Conservation (phyloP, 495 filamentous ascomycete genomes). For the Penicillium roqueforti region DNA sequence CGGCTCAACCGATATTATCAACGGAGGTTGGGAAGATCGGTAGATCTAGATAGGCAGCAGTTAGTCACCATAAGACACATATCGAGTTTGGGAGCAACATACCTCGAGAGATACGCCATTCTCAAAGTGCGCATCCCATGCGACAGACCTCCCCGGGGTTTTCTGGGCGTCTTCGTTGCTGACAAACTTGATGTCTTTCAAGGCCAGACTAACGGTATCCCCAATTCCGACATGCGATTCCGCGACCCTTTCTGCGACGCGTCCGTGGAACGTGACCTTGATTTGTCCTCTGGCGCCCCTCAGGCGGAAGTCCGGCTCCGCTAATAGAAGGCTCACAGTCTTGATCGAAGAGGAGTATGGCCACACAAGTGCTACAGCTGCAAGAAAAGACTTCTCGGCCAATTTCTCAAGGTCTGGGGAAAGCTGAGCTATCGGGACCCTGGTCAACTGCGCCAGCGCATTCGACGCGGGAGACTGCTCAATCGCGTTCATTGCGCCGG, state of each 20-base stretch:
- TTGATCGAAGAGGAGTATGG: constrained; percentile 76
- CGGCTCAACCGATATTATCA: constrained; percentile 47
- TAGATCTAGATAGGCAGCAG: constrained; percentile 24
- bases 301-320: constrained; percentile 82
- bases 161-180: constrained; percentile 41
- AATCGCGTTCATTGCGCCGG: constrained; percentile 31
- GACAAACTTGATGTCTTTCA: constrained; percentile 62
- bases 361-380: constrained; percentile 82
- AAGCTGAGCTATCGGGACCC: constrained; percentile 65
- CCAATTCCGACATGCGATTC: constrained; percentile 65
- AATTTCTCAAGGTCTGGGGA: constrained; percentile 45
- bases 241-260: constrained; percentile 65
- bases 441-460: constrained; percentile 24
- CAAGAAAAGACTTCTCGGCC: constrained; percentile 47
- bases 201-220: constrained; percentile 64
- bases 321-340: constrained; percentile 70
- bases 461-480: constrained; percentile 22
- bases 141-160: constrained; percentile 63
- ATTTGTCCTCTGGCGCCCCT: constrained; percentile 77
- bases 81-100: neutral
- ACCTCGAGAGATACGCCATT: constrained; percentile 60
- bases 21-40: constrained; percentile 28
- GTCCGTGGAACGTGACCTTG: constrained; percentile 70
- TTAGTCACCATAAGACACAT: neutral
- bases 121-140: constrained; percentile 68